Percentiles rank a stretch among this genome's conserved stretches.
Evolutionary conservation across 169 alveolate species (phyloP).

Genomic region (Babesia sp.): DNA sequence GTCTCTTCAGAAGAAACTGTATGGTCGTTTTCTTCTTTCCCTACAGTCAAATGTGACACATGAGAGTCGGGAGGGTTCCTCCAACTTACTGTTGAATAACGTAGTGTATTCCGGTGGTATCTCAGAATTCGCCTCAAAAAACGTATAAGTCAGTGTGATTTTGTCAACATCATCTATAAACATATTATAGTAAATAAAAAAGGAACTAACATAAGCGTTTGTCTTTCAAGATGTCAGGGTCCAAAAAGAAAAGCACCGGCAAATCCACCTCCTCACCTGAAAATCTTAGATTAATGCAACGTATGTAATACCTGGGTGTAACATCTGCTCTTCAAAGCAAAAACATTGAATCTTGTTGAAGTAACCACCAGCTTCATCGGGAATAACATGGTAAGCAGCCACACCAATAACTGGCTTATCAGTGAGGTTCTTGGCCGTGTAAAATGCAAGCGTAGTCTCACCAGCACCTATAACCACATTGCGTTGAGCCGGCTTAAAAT

Average conservation of each 20-base stretch:
- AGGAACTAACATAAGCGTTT: conserved; percentile 68
- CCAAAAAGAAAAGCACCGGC: conserved; percentile 92
- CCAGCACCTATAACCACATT: conserved; percentile 84
- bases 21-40: neutral
- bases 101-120: conserved; percentile 82
- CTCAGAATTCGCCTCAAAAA: conserved; percentile 89
- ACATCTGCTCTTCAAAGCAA: conserved; percentile 93
- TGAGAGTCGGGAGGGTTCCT: neutral
- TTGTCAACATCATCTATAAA: conserved; percentile 75
- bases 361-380: conserved; percentile 91
- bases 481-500: conserved; percentile 83
- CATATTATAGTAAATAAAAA: no score
- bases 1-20: neutral
- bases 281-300: neutral
- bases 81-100: conserved; percentile 58
- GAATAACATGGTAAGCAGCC: conserved; percentile 89
- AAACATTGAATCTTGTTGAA: conserved; percentile 94
- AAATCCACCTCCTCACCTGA: conserved; percentile 90
- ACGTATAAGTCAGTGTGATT: conserved; percentile 89
- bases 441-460: conserved; percentile 88
- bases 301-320: conserved; percentile 82
- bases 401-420: conserved; percentile 85
- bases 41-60: neutral
- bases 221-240: conserved; percentile 88
- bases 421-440: conserved; percentile 79